Evolutionary conservation across 352 stramenopile species (phyloP).

Genomic region (Phytophthora kernoviae): DNA sequence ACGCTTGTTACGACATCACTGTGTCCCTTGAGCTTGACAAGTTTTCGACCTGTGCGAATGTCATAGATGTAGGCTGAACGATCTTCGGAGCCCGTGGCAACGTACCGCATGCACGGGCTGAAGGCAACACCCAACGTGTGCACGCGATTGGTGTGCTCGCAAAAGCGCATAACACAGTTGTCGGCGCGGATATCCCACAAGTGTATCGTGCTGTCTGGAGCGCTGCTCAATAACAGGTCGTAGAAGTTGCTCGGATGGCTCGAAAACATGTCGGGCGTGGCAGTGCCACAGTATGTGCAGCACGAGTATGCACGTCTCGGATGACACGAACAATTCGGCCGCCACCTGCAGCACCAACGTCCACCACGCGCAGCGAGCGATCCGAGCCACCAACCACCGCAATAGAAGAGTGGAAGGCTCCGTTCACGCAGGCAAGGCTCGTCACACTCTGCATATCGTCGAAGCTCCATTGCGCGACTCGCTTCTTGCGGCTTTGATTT

Average conservation of each 20-base stretch:
- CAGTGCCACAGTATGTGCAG: slow-evolving; percentile 69
- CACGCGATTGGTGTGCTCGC: slow-evolving; percentile 85
- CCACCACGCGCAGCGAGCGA: slow-evolving; percentile 73
- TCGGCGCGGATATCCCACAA: slow-evolving; percentile 89
- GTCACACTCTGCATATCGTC: slow-evolving; percentile 75
- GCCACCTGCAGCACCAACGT: slow-evolving; percentile 56
- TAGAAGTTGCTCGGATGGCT: slow-evolving; percentile 82
- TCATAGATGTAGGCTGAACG: slow-evolving; percentile 86
- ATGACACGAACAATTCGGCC: slow-evolving; percentile 60
- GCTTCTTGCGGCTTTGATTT: slow-evolving; percentile 72
- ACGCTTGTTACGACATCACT: slow-evolving; percentile 80
- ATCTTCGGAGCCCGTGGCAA: slow-evolving; percentile 89
- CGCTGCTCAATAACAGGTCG: slow-evolving; percentile 82
- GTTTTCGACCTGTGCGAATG: slow-evolving; percentile 66
- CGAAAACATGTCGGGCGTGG: slow-evolving; percentile 66
- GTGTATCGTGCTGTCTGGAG: slow-evolving; percentile 69
- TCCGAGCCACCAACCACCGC: slow-evolving; percentile 80
- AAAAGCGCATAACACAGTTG: slow-evolving; percentile 86
- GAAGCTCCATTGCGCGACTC: slow-evolving; percentile 65
- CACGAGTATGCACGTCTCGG: slow-evolving; percentile 60
- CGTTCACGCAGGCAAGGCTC: slow-evolving; percentile 75
- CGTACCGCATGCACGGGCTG: slow-evolving; percentile 90
- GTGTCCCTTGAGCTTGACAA: slow-evolving; percentile 70
- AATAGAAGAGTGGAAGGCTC: slow-evolving; percentile 79
- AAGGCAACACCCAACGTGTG: slow-evolving; percentile 77